Conservation (phyloP, 1,284 basidiomycete genomes). For the Ganoderma resinaceum region DNA sequence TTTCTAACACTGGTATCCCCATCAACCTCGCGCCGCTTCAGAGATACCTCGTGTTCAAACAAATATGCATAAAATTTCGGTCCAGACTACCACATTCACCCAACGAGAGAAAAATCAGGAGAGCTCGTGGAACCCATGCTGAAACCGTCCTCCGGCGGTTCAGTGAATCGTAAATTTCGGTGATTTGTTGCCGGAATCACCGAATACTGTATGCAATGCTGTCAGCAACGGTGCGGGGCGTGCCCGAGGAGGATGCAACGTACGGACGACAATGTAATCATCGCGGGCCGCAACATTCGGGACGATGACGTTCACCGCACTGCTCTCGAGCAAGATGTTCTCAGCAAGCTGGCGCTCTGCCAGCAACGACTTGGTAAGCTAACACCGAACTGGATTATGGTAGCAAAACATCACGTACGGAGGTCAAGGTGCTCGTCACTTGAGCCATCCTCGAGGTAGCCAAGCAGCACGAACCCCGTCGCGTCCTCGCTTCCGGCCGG, state of each 20-base stretch:
- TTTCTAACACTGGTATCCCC: no score
- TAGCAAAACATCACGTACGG: slow-evolving; percentile 38
- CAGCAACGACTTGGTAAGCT: slow-evolving; percentile 18
- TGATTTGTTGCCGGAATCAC: slow-evolving; percentile 45
- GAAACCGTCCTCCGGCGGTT: not conserved
- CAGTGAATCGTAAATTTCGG: slow-evolving; percentile 41
- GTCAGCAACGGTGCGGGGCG: not conserved
- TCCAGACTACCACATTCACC: not conserved
- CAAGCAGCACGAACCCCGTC: slow-evolving; percentile 45
- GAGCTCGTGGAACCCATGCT: not conserved
- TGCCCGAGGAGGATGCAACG: slow-evolving; percentile 27
- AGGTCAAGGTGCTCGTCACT: slow-evolving; percentile 48
- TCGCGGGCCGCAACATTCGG: slow-evolving; percentile 39
- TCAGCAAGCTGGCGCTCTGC: slow-evolving; percentile 46
- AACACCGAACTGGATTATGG: not conserved
- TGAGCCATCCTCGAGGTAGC: slow-evolving; percentile 37
- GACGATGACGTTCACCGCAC: slow-evolving; percentile 42
- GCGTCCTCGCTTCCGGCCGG: slow-evolving; percentile 38
- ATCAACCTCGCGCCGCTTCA: no score
- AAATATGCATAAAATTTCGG: not conserved
- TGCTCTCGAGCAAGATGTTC: slow-evolving; percentile 42
- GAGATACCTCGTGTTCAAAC: not conserved
- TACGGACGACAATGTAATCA: slow-evolving; percentile 49
- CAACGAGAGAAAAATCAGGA: no score
- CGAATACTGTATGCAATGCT: slow-evolving; percentile 38